Conservation (phyloP, 1,284 basidiomycete species). For the Marasmius fiardii region DNA sequence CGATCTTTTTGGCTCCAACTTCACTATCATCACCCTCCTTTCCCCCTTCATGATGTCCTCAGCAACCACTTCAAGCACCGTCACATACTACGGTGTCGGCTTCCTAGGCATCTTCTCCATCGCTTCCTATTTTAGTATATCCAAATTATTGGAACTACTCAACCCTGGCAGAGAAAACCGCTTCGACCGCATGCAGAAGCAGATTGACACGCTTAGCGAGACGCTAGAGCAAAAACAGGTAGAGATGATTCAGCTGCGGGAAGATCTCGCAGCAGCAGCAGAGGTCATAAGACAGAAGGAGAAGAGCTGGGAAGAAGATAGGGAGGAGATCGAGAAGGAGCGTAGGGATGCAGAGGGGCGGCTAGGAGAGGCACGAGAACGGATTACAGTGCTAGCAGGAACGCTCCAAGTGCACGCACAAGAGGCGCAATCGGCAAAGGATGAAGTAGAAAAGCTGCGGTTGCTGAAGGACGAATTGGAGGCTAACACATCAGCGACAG, state of each 20-base stretch:
- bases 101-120: not conserved
- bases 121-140: not conserved
- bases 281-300: not conserved
- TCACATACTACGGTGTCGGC: slow-evolving; percentile 1
- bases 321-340: not conserved
- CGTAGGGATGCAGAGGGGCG: not conserved
- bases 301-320: not conserved
- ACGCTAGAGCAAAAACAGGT: not conserved
- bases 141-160: not conserved
- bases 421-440: slow-evolving; percentile 1
- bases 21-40: not conserved
- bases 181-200: not conserved
- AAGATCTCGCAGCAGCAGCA: not conserved
- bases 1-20: not conserved
- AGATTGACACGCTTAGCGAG: not conserved
- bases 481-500: slow-evolving; percentile 10
- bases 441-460: not conserved
- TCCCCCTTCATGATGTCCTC: not conserved
- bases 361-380: not conserved
- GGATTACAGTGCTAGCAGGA: not conserved
- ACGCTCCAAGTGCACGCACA: not conserved
- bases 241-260: not conserved
- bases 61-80: not conserved
- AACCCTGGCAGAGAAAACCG: not conserved
- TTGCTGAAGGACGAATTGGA: slow-evolving; percentile 19